These are phyloP conservation scores for Pilasporangium apinafurcum DNA, from an alignment of 352 stramenopile genomes.

Conservation along the genomic window DNA sequence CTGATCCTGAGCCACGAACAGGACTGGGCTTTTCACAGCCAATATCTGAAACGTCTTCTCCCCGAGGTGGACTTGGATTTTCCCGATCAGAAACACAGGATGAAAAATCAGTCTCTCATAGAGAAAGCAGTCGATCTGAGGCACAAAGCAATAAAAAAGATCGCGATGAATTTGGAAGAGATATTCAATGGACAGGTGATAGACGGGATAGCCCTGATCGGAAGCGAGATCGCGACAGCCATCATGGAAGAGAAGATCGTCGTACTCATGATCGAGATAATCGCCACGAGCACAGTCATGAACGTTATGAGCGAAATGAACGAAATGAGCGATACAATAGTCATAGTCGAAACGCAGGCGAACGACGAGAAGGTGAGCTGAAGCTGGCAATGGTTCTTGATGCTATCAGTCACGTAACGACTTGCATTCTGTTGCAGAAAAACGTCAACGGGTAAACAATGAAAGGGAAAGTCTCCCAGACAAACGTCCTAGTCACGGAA, in stretches of 20 bases:
- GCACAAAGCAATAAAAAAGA: not conserved
- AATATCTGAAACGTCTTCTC: too few relatives aligned
- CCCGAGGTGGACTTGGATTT: not conserved
- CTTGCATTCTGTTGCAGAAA: not conserved
- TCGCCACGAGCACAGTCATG: not conserved
- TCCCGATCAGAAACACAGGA: not conserved
- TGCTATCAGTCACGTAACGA: too few relatives aligned
- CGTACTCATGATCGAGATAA: not conserved
- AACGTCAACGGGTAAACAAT: not conserved
- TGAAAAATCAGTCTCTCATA: not conserved
- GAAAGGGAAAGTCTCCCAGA: not conserved
- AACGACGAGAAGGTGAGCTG: too few relatives aligned
- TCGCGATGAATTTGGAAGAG: constrained; percentile 24
- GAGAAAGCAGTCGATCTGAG: too few relatives aligned
- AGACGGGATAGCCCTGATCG: not conserved
- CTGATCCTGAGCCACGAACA: constrained; percentile 28
- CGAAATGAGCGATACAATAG: not conserved
- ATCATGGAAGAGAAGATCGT: not conserved
- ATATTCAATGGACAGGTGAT: too few relatives aligned
- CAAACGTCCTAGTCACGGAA: not conserved
- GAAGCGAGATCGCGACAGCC: not conserved
- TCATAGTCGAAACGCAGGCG: not conserved
- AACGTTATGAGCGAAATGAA: not conserved
- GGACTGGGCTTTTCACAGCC: constrained; percentile 22
- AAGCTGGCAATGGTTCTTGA: too few relatives aligned